phyloP scores from a whole-genome alignment of 2,329 filamentous ascomycete genomes.

The Aspergillus melleus region DNA sequence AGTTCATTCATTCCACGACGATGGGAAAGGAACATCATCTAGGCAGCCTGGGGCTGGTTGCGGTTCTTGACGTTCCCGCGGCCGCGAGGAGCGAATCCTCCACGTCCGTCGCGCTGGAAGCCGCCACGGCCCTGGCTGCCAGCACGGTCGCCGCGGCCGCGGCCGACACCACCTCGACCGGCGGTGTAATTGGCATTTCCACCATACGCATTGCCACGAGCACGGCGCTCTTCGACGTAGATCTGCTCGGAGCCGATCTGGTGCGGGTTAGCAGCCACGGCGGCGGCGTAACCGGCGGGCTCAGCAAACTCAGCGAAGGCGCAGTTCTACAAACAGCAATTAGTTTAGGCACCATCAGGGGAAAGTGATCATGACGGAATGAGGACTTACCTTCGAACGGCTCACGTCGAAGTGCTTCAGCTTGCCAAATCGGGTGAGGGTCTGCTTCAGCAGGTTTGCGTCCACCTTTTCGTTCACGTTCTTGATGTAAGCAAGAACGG shows the following conservation, averaged over 20 bases:
- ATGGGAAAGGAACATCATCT: constrained; percentile 16
- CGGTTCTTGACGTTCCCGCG: constrained; percentile 57
- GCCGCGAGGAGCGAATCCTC: constrained; percentile 64
- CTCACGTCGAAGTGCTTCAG: constrained; percentile 65
- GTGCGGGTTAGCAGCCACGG: constrained; percentile 81
- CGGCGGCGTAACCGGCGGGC: constrained; percentile 76
- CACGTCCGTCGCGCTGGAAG: constrained; percentile 69
- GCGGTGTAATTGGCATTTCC: constrained; percentile 63
- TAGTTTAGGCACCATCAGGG: neutral
- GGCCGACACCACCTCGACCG: constrained; percentile 62
- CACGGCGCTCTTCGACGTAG: constrained; percentile 83
- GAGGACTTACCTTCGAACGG: constrained; percentile 70
- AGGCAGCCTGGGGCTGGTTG: constrained; percentile 47
- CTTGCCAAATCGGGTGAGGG: constrained; percentile 69
- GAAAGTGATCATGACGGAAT: neutral
- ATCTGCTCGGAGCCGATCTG: constrained; percentile 79
- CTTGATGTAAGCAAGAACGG: constrained; percentile 87
- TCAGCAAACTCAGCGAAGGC: constrained; percentile 94
- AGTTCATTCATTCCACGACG: neutral
- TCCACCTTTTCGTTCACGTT: constrained; percentile 90
- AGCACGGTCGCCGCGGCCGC: constrained; percentile 68
- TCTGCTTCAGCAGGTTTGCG: constrained; percentile 67
- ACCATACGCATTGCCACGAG: constrained; percentile 70
- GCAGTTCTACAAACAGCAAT: constrained; percentile 68
- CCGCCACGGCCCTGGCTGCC: constrained; percentile 65